phyloP scores from a whole-genome alignment of 140 eudicot species.

The Ambrosia hybrid region DNA sequence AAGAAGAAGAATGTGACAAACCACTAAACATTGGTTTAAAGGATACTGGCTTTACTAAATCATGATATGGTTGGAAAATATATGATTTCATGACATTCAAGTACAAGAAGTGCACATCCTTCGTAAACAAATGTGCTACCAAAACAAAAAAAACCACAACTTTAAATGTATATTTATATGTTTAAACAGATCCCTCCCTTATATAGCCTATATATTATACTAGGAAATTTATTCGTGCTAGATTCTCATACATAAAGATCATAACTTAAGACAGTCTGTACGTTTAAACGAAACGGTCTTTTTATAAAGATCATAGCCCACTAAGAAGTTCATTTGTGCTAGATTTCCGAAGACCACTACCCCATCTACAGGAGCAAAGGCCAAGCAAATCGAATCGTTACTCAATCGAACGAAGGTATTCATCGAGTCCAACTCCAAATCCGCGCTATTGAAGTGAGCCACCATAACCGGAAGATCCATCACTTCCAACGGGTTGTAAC shows the following conservation, averaged over 20 bases:
- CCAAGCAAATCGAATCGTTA: slow-evolving; percentile 46
- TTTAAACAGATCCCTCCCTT: background rate
- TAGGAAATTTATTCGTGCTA: too few species aligned
- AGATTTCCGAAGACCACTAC: slow-evolving; percentile 55
- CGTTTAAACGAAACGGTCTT: slow-evolving; percentile 60
- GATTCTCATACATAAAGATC: background rate
- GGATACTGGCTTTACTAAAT: too few species aligned
- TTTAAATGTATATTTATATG: background rate
- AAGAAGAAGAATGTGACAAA: too few species aligned
- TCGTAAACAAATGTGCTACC: too few species aligned
- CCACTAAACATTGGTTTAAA: too few species aligned
- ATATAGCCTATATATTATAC: too few species aligned
- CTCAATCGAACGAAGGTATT: slow-evolving; percentile 47
- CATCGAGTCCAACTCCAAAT: slow-evolving; percentile 37
- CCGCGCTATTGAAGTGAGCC: slow-evolving; percentile 42
- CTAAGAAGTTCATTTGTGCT: slow-evolving; percentile 59
- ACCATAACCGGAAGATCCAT: slow-evolving; percentile 33
- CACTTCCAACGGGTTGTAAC: slow-evolving; percentile 30
- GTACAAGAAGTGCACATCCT: too few species aligned
- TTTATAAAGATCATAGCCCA: slow-evolving; percentile 57
- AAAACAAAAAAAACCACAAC: too few species aligned
- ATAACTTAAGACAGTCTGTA: slow-evolving; percentile 45
- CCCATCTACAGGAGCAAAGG: slow-evolving; percentile 42
- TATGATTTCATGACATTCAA: too few species aligned
- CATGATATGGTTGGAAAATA: too few species aligned